Evolutionary conservation across 352 stramenopile genomes (phyloP).

Genomic region (Globisporangium middletonii): DNA sequence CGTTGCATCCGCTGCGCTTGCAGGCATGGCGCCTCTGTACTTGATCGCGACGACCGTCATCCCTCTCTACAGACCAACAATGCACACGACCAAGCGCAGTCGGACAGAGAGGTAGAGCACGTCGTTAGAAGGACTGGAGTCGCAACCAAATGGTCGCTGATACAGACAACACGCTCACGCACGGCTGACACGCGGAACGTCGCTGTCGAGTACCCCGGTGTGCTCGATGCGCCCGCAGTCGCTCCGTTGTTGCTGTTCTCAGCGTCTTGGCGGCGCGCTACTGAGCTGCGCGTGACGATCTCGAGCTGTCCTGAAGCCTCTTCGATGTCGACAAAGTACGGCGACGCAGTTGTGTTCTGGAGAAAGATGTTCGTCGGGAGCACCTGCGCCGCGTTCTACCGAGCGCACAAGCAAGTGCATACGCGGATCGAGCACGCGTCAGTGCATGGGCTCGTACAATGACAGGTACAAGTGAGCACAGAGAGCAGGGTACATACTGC

Average conservation of each 20-base stretch:
- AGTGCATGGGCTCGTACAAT: not conserved
- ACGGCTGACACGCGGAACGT: slow-evolving; percentile 45
- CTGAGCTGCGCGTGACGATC: slow-evolving; percentile 41
- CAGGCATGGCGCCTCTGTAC: slow-evolving; percentile 16
- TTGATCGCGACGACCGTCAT: slow-evolving; percentile 77
- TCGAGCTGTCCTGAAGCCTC: slow-evolving; percentile 47
- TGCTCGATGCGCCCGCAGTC: not conserved
- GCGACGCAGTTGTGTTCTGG: slow-evolving; percentile 56
- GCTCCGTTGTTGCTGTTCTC: slow-evolving; percentile 1
- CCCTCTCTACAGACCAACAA: slow-evolving; percentile 33
- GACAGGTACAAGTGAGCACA: not conserved
- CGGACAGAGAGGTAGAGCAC: too few species aligned
- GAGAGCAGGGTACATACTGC: slow-evolving; percentile 13
- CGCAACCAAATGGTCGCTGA: too few species aligned
- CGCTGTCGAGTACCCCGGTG: slow-evolving; percentile 7
- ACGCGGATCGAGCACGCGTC: not conserved
- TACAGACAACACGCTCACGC: not conserved
- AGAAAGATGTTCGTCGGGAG: slow-evolving; percentile 73
- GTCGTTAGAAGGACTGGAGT: not conserved
- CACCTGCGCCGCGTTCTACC: slow-evolving; percentile 27
- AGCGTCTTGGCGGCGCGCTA: not conserved
- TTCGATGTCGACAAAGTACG: slow-evolving; percentile 56
- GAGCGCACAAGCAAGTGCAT: not conserved
- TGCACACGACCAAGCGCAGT: not conserved
- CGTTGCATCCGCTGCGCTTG: not conserved